Percentiles rank a stretch among this genome's conserved stretches.
Conservation (phyloP, 495 filamentous ascomycete species). For the Hypoxylon fragiforme region DNA sequence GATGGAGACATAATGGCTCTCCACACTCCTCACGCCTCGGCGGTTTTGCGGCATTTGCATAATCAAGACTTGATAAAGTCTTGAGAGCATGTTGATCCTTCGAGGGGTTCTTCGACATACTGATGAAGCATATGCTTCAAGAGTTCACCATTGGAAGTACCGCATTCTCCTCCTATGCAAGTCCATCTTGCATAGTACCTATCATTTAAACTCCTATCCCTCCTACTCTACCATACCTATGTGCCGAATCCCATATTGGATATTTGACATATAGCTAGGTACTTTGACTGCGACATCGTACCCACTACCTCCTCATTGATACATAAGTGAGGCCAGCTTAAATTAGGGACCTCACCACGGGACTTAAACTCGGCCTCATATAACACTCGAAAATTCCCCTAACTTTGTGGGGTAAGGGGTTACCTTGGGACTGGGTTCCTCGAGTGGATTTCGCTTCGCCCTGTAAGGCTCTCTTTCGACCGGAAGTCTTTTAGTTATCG, state of each 20-base stretch:
- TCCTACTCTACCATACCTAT: no score
- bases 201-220: no score
- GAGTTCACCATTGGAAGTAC: constrained; percentile 24
- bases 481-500: background rate
- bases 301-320: constrained; percentile 12
- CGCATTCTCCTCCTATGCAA: constrained; percentile 15
- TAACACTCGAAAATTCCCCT: constrained; percentile 20
- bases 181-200: constrained; percentile 16
- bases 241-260: constrained; percentile 18
- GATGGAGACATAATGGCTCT: constrained; percentile 18
- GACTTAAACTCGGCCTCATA: constrained; percentile 22
- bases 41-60: constrained; percentile 37
- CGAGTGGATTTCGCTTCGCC: constrained; percentile 19
- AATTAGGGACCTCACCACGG: constrained; percentile 10
- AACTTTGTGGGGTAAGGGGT: constrained; percentile 20
- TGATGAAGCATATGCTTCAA: background rate
- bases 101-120: constrained; percentile 9
- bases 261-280: constrained; percentile 20
- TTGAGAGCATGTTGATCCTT: constrained; percentile 38
- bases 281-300: constrained; percentile 21
- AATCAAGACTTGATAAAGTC: constrained; percentile 25
- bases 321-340: constrained; percentile 21
- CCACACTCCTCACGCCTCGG: constrained; percentile 38
- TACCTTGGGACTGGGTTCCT: constrained; percentile 25
- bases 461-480: constrained; percentile 16